Conservation (phyloP, 148 eudicot species). For the Agrostemma githago region DNA sequence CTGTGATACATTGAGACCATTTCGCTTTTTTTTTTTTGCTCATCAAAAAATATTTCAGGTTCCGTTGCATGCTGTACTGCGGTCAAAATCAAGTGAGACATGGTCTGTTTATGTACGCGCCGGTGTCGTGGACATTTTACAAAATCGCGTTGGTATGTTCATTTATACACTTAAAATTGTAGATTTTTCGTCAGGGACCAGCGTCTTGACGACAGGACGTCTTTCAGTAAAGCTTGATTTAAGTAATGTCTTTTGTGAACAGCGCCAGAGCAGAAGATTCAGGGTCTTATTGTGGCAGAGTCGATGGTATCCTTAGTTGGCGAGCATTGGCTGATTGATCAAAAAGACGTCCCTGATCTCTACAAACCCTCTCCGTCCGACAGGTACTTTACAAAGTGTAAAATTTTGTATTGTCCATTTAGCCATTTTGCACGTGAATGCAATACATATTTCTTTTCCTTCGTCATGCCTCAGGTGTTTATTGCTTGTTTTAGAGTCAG, state of each 20-base stretch:
- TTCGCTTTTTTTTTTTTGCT: conserved; percentile 45
- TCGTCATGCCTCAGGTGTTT: conserved; percentile 55
- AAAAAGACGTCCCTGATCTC: conserved; percentile 37
- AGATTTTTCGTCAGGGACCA: neutral
- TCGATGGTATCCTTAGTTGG: conserved; percentile 58
- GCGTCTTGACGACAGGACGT: neutral
- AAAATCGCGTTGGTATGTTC: conserved; percentile 74
- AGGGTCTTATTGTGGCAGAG: conserved; percentile 80
- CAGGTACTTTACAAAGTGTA: conserved; percentile 32
- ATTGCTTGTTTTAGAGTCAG: conserved; percentile 78
- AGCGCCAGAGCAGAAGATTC: conserved; percentile 72
- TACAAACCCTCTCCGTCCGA: conserved; percentile 52
- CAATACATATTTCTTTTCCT: conserved; percentile 12
- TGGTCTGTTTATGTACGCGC: conserved; percentile 63
- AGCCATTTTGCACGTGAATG: neutral
- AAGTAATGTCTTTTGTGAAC: conserved; percentile 23
- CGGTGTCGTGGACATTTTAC: conserved; percentile 74
- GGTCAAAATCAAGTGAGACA: conserved; percentile 29
- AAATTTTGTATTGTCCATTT: neutral
- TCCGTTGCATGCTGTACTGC: conserved; percentile 43
- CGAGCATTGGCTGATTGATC: conserved; percentile 69
- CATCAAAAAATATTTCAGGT: conserved; percentile 38
- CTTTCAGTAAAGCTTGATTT: neutral
- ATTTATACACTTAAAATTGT: conserved; percentile 2
- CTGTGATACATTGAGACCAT: conserved; percentile 14